Evolutionary conservation across 2,329 filamentous ascomycete genomes (phyloP), one percentile per base, ranked within the genome.

Genomic region (Fusarium caatingaense): DNA sequence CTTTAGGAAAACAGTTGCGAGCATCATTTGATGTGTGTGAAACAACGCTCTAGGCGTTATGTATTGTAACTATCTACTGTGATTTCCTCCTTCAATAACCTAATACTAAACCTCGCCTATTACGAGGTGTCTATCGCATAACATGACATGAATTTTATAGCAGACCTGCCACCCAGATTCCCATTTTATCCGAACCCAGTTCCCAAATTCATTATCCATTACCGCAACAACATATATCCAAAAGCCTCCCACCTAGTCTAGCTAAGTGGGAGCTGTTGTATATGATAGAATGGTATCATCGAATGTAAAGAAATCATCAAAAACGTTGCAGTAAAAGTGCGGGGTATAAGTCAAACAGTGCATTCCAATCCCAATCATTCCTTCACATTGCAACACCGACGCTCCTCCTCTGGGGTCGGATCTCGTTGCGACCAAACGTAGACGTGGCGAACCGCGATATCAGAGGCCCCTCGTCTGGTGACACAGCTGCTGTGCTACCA

Each of bases 401-500:
- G 40, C 68, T 73, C 58, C 66, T 59, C 58, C 67, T 59, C 51
- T 57, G 63, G 21, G 69, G 60, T 37, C 63, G 58, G 23, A 41
- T 37, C 45, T 70, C 69, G 42, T 60, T 72, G 56, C 71, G 72
- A 16, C 78, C 78, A 73, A 79, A 78, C 4, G 76, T 79, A 20
- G 60, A 64, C 23, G 42, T 64, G 32, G 71, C 70, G 16, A 64
- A 71, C 30, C 77, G 79, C 62, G 81, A 80, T 53, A 81, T 76
- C 51, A 80, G 79, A 49, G 80, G 76, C 61, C 49, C 49, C 13
- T 79, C 83, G 13, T 81, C 80, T 64, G 78, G 76, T 62, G 77
- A 78, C 34, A 78, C 73, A 30, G 78, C 80, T 16, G 83, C 78
- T 11, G 80, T 83, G 74, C 83, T 85, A 55, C 82, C 81, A 10